Evolutionary conservation across 2,329 filamentous ascomycete genomes (phyloP).

Genomic region (Talaromyces amestolkiae): DNA sequence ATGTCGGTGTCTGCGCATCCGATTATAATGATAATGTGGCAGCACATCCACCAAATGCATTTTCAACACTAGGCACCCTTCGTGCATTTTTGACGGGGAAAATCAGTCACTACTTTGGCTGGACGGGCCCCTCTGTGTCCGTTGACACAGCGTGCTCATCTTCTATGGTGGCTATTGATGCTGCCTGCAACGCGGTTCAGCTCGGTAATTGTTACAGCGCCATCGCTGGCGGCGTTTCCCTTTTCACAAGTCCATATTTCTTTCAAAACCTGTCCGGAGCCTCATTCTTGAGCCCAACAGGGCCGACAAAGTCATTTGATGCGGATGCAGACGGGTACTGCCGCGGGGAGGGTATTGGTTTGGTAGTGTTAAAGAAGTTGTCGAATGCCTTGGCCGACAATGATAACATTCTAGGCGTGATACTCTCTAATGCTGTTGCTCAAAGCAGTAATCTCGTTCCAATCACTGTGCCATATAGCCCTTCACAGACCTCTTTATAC

Average conservation of each 20-base stretch:
- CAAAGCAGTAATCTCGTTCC: constrained; percentile 25
- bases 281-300: constrained; percentile 54
- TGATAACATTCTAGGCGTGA: constrained; percentile 41
- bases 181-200: constrained; percentile 19
- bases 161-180: constrained; percentile 36
- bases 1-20: constrained; percentile 25
- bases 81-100: constrained; percentile 29
- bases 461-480: background rate
- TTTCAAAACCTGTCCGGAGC: constrained; percentile 35
- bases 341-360: constrained; percentile 51
- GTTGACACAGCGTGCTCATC: constrained; percentile 47
- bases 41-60: constrained; percentile 29
- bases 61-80: constrained; percentile 24
- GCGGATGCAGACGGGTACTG: constrained; percentile 48
- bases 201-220: constrained; percentile 26
- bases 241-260: constrained; percentile 29
- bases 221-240: constrained; percentile 25
- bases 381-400: constrained; percentile 45
- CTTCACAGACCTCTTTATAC: background rate
- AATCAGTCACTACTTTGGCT: constrained; percentile 45
- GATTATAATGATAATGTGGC: constrained; percentile 32
- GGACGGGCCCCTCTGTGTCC: constrained; percentile 42
- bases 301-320: constrained; percentile 52
- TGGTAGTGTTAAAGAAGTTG: constrained; percentile 52
- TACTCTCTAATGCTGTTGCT: constrained; percentile 31